Base-by-base conservation (phyloP, 805 yeast genomes). In the Metschnikowia cerradonensis region DNA sequence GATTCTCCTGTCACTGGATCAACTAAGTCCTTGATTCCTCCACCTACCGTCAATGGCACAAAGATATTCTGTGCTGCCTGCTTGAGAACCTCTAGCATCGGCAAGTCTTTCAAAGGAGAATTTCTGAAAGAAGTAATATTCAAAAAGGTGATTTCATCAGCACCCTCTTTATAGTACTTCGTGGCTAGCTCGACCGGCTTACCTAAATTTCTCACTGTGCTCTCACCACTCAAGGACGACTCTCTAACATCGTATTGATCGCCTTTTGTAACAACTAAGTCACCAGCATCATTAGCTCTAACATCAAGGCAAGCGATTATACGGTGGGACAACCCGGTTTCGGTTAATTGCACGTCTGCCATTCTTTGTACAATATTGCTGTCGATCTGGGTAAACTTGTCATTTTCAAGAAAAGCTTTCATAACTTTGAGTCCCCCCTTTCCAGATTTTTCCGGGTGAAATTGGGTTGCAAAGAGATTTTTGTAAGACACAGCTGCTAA, bases 371-470 rank as follows among this genome's bases (percentile, higher is more conserved):
- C 46, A 8, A 26, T 43, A 34, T 26, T 19, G 8, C 47, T 41
- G 3, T 44, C 47, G 3, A 69, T 51, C 7, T 47, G 51, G 2
- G 68, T 60, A 30, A 66, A 39, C 52, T 70, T 73, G 8, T 67
- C 61, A 26, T 77, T 78, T 36, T 76, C 77, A 59, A 94, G 72
- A 64, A 94, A 94, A 26, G 88, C 80, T 51, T 78, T 78, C 51
- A 94, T 78, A 8, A 92, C 82, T 54, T 80, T 78, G 41, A 94
- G 73, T 45, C 99, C 99, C 4, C 96, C 96, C 20, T 74, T 64
- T 11, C 99, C 99, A 3, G 97, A 89, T 67, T 94, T 94, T 65
- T 94, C 99, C n/a, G 99, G 99, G 69, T 94, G 99, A 68, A 94
- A 94, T 67, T 94, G 99, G 0, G 98, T 94, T 40, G 97, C 96